phyloP scores from a whole-genome alignment of 208 protist species.

The Trypanosomatidae sp. region DNA sequence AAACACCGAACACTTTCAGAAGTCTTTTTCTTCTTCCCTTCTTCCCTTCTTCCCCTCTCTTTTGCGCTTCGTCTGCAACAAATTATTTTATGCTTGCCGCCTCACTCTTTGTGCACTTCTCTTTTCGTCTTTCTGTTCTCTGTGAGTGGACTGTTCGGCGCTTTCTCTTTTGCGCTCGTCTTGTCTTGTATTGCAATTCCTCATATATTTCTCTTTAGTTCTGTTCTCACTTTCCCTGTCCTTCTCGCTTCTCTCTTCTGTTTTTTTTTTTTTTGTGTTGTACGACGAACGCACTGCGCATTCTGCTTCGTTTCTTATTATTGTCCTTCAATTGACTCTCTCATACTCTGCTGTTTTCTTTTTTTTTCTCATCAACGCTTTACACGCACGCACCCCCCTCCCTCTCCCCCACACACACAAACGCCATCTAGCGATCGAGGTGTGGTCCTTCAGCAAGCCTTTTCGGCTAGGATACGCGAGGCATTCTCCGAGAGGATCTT shows the following conservation, averaged over 20 bases:
- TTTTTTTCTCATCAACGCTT: background rate
- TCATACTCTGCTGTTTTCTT: background rate
- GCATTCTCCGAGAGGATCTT: background rate
- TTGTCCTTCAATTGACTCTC: background rate
- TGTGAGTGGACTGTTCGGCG: background rate
- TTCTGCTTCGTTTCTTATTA: background rate
- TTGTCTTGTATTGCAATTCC: background rate
- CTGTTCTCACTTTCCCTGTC: background rate
- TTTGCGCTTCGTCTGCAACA: background rate
- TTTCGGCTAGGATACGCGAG: background rate
- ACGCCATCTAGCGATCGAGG: background rate
- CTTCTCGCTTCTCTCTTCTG: background rate
- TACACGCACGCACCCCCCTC: background rate
- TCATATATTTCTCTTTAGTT: background rate
- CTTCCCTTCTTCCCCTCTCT: background rate
- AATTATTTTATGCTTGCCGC: background rate
- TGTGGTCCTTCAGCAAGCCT: background rate
- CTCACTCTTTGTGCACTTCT: background rate
- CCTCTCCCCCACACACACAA: background rate
- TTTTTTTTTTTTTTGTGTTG: background rate
- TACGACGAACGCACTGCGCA: background rate
- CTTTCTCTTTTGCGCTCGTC: background rate
- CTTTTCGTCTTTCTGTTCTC: constrained; percentile 1
- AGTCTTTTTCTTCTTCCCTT: background rate
- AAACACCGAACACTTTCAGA: background rate